Percentiles rank a stretch among this genome's conserved stretches.
These are phyloP conservation scores for Chalaropsis thielavioides DNA, from an alignment of 2,329 filamentous ascomycete genomes.

Conservation along the genomic window DNA sequence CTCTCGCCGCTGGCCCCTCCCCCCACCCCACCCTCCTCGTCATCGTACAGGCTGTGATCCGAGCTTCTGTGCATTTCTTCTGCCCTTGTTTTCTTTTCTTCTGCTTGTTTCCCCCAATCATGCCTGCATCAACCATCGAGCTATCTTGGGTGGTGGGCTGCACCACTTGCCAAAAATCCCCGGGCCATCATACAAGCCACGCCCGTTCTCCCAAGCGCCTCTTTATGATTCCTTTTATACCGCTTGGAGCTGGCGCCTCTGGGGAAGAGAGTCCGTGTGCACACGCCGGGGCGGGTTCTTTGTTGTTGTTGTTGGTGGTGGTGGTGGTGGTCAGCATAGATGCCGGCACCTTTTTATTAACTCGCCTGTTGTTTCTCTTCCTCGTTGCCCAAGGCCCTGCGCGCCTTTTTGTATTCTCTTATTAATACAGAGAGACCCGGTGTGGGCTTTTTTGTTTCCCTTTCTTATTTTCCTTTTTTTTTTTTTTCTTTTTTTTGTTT, in stretches of 20 bases:
- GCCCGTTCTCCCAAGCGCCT: not conserved
- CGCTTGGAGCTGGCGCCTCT: slow-evolving; percentile 1
- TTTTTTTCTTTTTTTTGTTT: not conserved
- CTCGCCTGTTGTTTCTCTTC: slow-evolving; percentile 1
- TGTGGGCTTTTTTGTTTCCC: not conserved
- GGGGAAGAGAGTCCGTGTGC: not conserved
- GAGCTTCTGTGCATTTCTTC: not conserved
- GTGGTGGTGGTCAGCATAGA: not conserved
- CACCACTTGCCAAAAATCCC: not conserved
- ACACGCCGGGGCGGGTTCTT: not conserved
- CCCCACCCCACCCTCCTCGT: not conserved
- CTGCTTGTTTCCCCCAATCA: not conserved
- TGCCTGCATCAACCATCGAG: not conserved
- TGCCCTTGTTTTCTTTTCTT: not conserved
- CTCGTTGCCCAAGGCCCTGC: no score
- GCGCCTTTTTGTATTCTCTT: not conserved
- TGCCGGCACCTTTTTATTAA: not conserved
- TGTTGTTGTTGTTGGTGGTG: not conserved
- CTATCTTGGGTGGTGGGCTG: not conserved
- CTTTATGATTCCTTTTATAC: not conserved
- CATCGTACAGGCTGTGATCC: slow-evolving; percentile 5
- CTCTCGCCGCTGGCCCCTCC: not conserved
- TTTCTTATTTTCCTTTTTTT: not conserved
- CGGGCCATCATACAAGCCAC: not conserved
- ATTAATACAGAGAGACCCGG: not conserved